Conservation (phyloP, 2,329 filamentous ascomycete species). For the Ophiocordyceps camponoti-leonardi region DNA sequence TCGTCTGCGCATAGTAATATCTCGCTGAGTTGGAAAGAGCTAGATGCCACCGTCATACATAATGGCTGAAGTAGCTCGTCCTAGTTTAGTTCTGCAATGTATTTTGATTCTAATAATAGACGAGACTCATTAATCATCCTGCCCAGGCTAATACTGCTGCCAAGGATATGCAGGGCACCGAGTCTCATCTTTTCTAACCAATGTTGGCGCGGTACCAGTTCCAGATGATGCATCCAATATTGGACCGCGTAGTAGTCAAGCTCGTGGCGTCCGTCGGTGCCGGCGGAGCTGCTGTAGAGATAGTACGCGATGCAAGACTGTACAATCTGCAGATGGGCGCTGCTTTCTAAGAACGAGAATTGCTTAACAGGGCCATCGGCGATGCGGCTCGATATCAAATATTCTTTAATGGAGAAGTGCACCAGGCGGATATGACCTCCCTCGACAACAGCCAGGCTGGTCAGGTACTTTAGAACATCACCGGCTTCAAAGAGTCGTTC, state of each 20-base stretch:
- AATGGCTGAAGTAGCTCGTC: background rate
- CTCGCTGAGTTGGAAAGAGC: background rate
- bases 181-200: background rate
- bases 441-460: no score
- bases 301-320: background rate
- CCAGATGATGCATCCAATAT: background rate
- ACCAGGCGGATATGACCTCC: no score
- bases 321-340: conserved; percentile 1
- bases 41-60: background rate
- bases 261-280: no score
- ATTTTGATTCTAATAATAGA: no score
- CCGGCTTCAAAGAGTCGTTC: no score
- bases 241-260: no score
- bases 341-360: conserved; percentile 1
- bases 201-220: background rate
- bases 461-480: no score
- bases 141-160: background rate
- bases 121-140: background rate
- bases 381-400: conserved; percentile 1
- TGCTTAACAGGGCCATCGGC: background rate
- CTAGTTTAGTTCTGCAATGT: no score
- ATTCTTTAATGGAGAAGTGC: no score
- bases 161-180: background rate
- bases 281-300: background rate
- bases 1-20: background rate